phyloP scores from a whole-genome alignment of 108 stramenopile species.

The Aurantiochytrium sp. region DNA sequence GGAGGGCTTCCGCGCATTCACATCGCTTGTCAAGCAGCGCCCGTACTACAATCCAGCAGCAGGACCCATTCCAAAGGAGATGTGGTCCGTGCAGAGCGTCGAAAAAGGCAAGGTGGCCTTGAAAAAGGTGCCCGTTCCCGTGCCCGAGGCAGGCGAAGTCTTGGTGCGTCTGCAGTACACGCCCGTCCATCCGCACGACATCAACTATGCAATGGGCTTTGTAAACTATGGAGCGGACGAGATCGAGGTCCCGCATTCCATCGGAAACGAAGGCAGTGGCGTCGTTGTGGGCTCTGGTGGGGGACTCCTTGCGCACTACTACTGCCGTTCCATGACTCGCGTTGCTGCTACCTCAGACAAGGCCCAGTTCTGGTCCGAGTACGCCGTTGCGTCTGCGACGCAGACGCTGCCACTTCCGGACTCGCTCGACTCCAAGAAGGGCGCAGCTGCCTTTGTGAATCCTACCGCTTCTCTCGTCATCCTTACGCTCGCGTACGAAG shows the following conservation, averaged over 20 bases:
- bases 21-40: neutral
- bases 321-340: slow-evolving; percentile 24
- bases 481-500: slow-evolving; percentile 36
- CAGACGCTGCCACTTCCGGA: slow-evolving; percentile 41
- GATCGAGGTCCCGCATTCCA: slow-evolving; percentile 21
- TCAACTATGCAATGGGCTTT: neutral
- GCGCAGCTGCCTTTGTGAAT: slow-evolving; percentile 50
- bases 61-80: neutral
- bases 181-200: slow-evolving; percentile 46
- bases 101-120: slow-evolving; percentile 44
- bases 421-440: slow-evolving; percentile 42
- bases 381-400: slow-evolving; percentile 25
- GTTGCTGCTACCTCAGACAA: slow-evolving; percentile 15
- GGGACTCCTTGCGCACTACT: slow-evolving; percentile 30
- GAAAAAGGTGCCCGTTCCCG: slow-evolving; percentile 42
- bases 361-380: slow-evolving; percentile 42
- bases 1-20: too few relatives aligned
- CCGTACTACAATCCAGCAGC: neutral
- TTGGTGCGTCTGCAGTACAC: slow-evolving; percentile 35
- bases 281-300: slow-evolving; percentile 40
- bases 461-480: slow-evolving; percentile 54
- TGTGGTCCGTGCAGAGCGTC: slow-evolving; percentile 16
- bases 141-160: slow-evolving; percentile 35
- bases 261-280: slow-evolving; percentile 56
- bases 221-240: slow-evolving; percentile 11